These are phyloP conservation scores for Sequoiadendron giganteum DNA, from an alignment of 75 land plant species.

Conservation along the genomic window DNA sequence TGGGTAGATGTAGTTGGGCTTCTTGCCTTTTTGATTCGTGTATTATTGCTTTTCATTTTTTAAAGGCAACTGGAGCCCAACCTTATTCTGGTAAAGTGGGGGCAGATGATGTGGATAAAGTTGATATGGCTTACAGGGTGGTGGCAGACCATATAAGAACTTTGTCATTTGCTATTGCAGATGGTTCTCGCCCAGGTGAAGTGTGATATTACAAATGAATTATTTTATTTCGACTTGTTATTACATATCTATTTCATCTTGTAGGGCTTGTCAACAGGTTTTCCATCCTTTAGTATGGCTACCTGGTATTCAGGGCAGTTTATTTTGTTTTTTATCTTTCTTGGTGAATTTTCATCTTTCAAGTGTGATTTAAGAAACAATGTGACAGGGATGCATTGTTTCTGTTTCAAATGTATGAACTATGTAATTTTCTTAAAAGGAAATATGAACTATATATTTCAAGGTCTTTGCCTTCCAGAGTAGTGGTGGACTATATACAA, in stretches of 20 bases:
- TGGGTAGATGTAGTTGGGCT: background rate
- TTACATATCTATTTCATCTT: background rate
- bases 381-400: background rate
- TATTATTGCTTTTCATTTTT: background rate
- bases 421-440: background rate
- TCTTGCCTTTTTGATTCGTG: background rate
- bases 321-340: background rate
- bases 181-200: slow-evolving; percentile 93
- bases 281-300: background rate
- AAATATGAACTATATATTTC: background rate
- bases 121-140: too few species aligned
- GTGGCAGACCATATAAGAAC: too few species aligned
- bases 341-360: background rate
- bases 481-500: slow-evolving; percentile 92
- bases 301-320: background rate
- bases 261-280: background rate
- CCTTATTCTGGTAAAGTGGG: slow-evolving; percentile 76
- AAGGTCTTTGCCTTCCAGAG: slow-evolving; percentile 69
- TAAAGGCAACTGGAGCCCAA: slow-evolving; percentile 71
- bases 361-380: background rate
- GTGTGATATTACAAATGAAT: background rate
- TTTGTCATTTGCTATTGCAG: slow-evolving; percentile 73
- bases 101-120: too few species aligned
- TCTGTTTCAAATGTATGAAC: background rate
- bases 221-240: background rate